Evolutionary conservation across 208 protist genomes (phyloP), one percentile per base, ranked within the genome.

Genomic region (Wallacemonas sp.): DNA sequence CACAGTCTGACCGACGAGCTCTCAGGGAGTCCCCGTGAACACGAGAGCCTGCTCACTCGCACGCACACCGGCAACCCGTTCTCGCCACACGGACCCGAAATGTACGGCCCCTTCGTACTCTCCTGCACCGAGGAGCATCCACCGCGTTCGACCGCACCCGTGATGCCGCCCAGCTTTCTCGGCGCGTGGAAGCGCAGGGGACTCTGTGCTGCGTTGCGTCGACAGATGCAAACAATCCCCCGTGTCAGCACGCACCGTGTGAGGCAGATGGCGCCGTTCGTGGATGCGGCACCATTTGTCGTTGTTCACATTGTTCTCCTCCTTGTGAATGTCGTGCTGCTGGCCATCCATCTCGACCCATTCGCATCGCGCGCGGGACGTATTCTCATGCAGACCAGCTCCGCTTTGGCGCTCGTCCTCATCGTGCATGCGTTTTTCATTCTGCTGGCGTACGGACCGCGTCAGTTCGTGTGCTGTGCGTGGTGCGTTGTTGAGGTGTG

Each of bases 401-500:
- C 71, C 0, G 61, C 52, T 2, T 74, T 80, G 32, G 32, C 79
- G 0, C 34, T 77, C 8, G 38, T 78, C n/a, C 88, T 81, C 62
- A n/a, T 88, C 1, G 16, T 81, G 1, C 80, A 76, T 11, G 74
- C 83, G 4, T 9, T 67, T 3, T 2, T 88, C 36, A 79, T 78
- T 33, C 30, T 78, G 36, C 6, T 78, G 0, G 74, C 58, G n/a
- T 80, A 82, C 34, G 75, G 76, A 0, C 21, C 69, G 17, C 16
- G 19, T 6, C 30, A 29, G 19, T 65, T 62, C 8, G 23, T 68
- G 21, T 39, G 43, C 30, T 74, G 85, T 41, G 44, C 66, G 12
- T 89, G 76, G 74, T 78, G 76, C 66, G 68, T 71, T n/a, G 57
- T 74, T 34, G 85, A 88, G 38, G 33, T 86, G 9, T 21, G 70